A percentile compares a stretch with the other conserved stretches of the same genome.
Evolutionary conservation across 495 filamentous ascomycete genomes (phyloP).

Genomic region (Penicillium angulare): DNA sequence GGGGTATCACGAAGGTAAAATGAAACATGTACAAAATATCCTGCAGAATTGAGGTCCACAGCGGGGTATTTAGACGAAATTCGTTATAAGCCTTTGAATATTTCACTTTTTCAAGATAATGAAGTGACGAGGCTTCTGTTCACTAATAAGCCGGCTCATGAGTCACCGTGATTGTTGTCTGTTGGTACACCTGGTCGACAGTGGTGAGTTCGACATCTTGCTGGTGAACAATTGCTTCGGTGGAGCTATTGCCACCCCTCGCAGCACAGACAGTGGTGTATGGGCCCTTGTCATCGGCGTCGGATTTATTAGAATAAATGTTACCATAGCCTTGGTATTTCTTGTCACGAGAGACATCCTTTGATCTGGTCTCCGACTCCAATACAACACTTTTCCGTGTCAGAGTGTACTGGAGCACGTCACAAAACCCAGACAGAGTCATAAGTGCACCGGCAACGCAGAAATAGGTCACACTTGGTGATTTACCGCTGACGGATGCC

Average conservation of each 20-base stretch:
- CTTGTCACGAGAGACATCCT: constrained; percentile 10
- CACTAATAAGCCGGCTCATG: constrained; percentile 19
- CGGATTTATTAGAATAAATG: not conserved
- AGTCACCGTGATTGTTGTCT: constrained; percentile 32
- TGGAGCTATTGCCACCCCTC: constrained; percentile 8
- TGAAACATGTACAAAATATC: no score
- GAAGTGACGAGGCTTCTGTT: no score
- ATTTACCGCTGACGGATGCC: constrained; percentile 51
- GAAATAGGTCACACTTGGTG: constrained; percentile 56
- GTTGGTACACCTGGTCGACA: constrained; percentile 24
- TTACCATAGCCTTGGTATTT: constrained; percentile 5
- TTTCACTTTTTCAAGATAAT: no score
- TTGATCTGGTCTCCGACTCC: constrained; percentile 23
- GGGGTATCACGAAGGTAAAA: no score
- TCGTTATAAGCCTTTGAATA: no score
- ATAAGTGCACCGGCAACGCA: constrained; percentile 63
- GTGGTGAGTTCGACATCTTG: constrained; percentile 16
- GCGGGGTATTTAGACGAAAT: no score
- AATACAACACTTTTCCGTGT: constrained; percentile 45
- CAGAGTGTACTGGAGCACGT: constrained; percentile 62
- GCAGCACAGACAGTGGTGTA: constrained; percentile 15
- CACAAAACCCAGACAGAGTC: constrained; percentile 64
- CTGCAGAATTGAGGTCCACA: no score
- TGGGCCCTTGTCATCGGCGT: constrained; percentile 9
- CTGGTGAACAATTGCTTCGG: constrained; percentile 16